Conservation (phyloP, 345 rosid species). For the Capsella bursapastoris region DNA sequence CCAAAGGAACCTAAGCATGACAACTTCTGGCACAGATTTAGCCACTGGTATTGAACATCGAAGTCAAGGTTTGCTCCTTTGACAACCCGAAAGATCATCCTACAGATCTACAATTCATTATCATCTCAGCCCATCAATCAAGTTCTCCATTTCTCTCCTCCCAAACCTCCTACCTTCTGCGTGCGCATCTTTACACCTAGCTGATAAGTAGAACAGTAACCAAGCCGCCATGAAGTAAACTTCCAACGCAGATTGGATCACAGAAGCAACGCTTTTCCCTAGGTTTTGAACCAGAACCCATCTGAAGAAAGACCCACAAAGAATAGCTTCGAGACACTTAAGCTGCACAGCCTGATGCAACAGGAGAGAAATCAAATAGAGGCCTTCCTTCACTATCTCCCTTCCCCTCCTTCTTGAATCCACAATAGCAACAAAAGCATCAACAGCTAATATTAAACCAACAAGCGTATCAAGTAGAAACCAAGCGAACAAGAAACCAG, state of each 20-base stretch:
- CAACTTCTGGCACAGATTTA: constrained; percentile 45
- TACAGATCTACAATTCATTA: constrained; percentile 32
- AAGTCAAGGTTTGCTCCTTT: constrained; percentile 46
- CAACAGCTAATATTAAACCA: constrained; percentile 70
- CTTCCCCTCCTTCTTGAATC: constrained; percentile 85
- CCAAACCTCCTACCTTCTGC: constrained; percentile 79
- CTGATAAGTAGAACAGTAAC: constrained; percentile 80
- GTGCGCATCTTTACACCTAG: constrained; percentile 73
- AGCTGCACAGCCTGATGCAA: constrained; percentile 78
- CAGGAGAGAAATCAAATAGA: constrained; percentile 68
- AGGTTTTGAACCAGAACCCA: constrained; percentile 57
- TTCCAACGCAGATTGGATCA: constrained; percentile 76
- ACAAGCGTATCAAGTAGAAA: constrained; percentile 73
- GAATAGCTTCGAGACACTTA: constrained; percentile 76
- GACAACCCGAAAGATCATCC: constrained; percentile 22
- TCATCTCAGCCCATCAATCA: constrained; percentile 75
- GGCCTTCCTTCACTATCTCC: constrained; percentile 91
- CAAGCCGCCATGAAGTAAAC: constrained; percentile 91
- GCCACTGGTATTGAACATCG: constrained; percentile 40
- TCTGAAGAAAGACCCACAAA: constrained; percentile 75
- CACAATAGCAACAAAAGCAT: constrained; percentile 83
- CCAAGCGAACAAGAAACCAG: constrained; percentile 85
- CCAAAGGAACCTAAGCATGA: constrained; percentile 46
- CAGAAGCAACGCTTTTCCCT: constrained; percentile 63
- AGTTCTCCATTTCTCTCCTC: constrained; percentile 80